These are phyloP conservation scores for Peronospora belbahrii DNA, from an alignment of 352 stramenopile species.

Conservation along the genomic window DNA sequence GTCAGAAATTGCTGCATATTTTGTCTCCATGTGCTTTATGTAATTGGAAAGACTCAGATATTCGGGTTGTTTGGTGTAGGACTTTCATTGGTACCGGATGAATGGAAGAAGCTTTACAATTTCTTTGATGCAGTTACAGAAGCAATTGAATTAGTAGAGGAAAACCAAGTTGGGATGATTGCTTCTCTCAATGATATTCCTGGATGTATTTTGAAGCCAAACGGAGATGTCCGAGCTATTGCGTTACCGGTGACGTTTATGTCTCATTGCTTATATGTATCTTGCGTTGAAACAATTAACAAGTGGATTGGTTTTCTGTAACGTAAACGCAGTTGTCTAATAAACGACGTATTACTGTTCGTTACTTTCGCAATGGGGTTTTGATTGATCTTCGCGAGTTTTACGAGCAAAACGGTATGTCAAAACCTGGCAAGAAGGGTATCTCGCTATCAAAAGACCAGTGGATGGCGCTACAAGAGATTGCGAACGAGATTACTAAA, in stretches of 20 bases:
- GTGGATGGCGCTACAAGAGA: conserved; percentile 37
- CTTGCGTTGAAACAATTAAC: not conserved
- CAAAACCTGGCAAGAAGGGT: conserved; percentile 70
- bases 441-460: conserved; percentile 70
- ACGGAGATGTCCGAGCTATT: conserved; percentile 37
- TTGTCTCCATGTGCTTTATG: too few species aligned
- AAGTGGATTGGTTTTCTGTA: not conserved
- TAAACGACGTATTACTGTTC: conserved; percentile 43
- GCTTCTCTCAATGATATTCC: conserved; percentile 25
- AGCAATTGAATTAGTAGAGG: conserved; percentile 39
- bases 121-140: conserved; percentile 32
- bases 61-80: too few species aligned
- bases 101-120: conserved; percentile 44
- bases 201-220: conserved; percentile 24
- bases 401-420: conserved; percentile 47
- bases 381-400: conserved; percentile 70
- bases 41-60: too few species aligned
- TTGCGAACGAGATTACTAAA: conserved; percentile 27
- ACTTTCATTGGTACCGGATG: conserved; percentile 47
- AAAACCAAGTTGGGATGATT: conserved; percentile 29
- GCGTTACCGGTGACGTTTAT: conserved; percentile 31
- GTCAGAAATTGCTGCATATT: too few species aligned
- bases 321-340: conserved; percentile 44
- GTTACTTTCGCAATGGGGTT: conserved; percentile 39
- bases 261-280: not conserved